Evolutionary conservation across 2,329 filamentous ascomycete species (phyloP).

Genomic region (Fusarium agapanthi): DNA sequence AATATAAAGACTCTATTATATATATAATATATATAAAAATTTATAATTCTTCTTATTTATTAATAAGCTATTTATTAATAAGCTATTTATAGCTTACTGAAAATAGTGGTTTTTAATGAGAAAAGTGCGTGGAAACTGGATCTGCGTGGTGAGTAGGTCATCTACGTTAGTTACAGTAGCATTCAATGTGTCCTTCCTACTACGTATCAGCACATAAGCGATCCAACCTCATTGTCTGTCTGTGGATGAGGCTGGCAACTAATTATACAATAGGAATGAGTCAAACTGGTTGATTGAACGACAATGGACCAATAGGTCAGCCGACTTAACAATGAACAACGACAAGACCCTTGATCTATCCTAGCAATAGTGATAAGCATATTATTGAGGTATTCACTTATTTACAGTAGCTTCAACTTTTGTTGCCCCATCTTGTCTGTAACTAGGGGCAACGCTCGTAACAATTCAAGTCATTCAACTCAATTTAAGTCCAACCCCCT

Average conservation of each 20-base stretch:
- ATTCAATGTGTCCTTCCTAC: neutral
- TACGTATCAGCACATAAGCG: neutral
- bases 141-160: too few species aligned
- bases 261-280: neutral
- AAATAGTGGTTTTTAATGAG: too few species aligned
- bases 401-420: neutral
- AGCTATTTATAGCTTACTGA: too few species aligned
- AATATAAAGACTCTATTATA: too few species aligned
- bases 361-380: slow-evolving; percentile 15
- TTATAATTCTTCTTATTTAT: too few species aligned
- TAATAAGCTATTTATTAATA: too few species aligned
- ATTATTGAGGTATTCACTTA: slow-evolving; percentile 8
- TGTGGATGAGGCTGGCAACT: neutral
- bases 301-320: neutral
- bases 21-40: too few species aligned
- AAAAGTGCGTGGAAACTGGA: too few species aligned
- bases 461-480: too few species aligned
- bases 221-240: neutral
- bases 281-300: neutral
- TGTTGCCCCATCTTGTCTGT: slow-evolving; percentile 1
- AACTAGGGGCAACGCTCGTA: neutral
- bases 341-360: neutral
- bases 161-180: neutral
- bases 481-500: too few species aligned
- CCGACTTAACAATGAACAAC: neutral